Percentiles rank a stretch among this genome's conserved stretches.
Conservation (phyloP, 2,329 filamentous ascomycete species). For the Hypoxylon sp. region DNA sequence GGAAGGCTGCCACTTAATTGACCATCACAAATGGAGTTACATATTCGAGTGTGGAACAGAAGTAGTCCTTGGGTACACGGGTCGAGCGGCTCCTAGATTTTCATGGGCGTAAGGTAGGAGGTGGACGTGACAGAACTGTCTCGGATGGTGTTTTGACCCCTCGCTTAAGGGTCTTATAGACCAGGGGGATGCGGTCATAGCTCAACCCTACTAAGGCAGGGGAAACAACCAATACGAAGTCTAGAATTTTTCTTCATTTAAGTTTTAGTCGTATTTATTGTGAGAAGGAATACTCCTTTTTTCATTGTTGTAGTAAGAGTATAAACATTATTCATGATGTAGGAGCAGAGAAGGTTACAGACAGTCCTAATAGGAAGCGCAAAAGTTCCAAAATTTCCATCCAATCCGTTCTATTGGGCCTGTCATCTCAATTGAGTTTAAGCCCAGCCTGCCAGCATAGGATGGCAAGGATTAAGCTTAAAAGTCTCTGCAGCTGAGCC, state of each 20-base stretch:
- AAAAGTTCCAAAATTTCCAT: no score
- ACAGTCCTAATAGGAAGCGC: no score
- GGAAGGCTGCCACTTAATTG: constrained; percentile 33
- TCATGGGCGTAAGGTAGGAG: constrained; percentile 40
- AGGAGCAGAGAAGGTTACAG: neutral
- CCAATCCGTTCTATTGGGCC: no score
- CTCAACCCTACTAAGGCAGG: constrained; percentile 23
- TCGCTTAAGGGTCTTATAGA: constrained; percentile 41
- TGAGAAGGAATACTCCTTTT: constrained; percentile 2
- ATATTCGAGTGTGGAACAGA: constrained; percentile 23
- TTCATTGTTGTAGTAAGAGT: constrained; percentile 10
- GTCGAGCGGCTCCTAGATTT: constrained; percentile 30
- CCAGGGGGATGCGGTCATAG: constrained; percentile 37
- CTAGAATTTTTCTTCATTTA: constrained; percentile 6
- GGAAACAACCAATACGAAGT: constrained; percentile 12
- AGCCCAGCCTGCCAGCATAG: constrained; percentile 14
- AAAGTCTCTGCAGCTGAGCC: constrained; percentile 11
- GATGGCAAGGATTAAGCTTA: constrained; percentile 25
- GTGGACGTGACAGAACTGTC: constrained; percentile 59
- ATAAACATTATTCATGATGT: constrained; percentile 1
- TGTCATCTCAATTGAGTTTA: constrained; percentile 12
- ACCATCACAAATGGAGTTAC: constrained; percentile 13
- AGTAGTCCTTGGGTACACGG: constrained; percentile 26
- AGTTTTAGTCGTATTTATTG: neutral
- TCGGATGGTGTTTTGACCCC: constrained; percentile 57